Evolutionary conservation across 768 basidiomycete genomes (phyloP), one percentile per base, ranked within the genome.

Genomic region (Xerocomellus amylosporus): DNA sequence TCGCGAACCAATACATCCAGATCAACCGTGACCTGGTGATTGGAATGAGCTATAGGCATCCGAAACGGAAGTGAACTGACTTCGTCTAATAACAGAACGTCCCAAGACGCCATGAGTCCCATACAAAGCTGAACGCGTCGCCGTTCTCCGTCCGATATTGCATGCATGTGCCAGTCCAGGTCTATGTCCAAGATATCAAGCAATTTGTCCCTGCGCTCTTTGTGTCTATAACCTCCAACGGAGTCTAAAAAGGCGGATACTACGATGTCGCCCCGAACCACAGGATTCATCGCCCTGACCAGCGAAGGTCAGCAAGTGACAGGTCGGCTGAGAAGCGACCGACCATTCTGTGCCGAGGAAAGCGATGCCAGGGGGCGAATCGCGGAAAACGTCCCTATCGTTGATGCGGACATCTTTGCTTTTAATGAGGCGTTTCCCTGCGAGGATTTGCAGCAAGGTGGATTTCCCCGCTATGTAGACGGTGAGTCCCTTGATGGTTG

Each of bases 191-290:
- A 76, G 55, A 99, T 89, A 71, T 93, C 87, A 50, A 99, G 84
- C 4, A 99, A 79, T 8, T 65, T 73, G 69, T 99, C 92, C 39
- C 96, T 79, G 30, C 94, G 80, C 61, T 86, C 87, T 69, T 96
- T 96, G 74, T 98, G 82, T 49, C 93, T 79, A 69, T 97, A 98
- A 0, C 97, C 97, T 14, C 97, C 97, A 5, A 99, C 92, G 17
- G 93, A 95, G 69, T 99, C 92, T n/a, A 99, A 77, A 71, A 99
- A 99, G 45, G 84, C 78, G n/a, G 90, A 85, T 4, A 99, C 97
- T 31, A 86, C 76, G 57, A 98, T 95, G 70, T 98, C 97, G 9
- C 89, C 78, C 31, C 95, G 82, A 13, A 98, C 95, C 53, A 98
- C 96, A 1, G 95, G 93, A 72, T 99, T 98, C 85, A 90, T 90